These are phyloP conservation scores for Raddia distichophylla DNA, from an alignment of 176 grass and related monocot genomes.

Conservation along the genomic window DNA sequence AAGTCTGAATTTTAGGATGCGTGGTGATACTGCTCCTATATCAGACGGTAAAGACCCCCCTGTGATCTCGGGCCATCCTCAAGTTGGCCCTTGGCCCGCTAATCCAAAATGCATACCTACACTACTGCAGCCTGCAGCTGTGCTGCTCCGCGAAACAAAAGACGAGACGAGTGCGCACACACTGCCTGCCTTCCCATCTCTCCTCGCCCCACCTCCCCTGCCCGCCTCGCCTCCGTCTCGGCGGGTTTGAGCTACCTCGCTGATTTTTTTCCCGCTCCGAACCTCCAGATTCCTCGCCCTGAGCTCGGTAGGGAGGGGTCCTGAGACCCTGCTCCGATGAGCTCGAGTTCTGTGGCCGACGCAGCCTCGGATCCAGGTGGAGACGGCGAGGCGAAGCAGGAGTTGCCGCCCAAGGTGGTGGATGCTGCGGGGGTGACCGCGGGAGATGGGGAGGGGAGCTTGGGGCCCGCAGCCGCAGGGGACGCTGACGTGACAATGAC, in stretches of 20 bases:
- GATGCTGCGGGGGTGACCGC: not conserved
- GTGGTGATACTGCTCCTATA: not conserved
- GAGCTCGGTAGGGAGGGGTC: not conserved
- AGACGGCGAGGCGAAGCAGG: conserved; percentile 35
- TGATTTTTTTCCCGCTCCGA: conserved; percentile 18
- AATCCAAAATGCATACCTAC: not conserved
- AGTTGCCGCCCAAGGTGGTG: not conserved
- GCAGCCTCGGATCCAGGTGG: conserved; percentile 52
- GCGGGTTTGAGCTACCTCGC: conserved; percentile 38
- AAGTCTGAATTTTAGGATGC: too few relatives aligned
- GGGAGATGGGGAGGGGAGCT: not conserved
- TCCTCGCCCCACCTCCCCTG: not conserved
- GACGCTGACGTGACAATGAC: conserved; percentile 36
- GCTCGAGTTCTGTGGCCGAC: conserved; percentile 38
- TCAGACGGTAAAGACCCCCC: not conserved
- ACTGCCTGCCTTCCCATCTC: conserved; percentile 11
- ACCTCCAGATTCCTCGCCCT: conserved; percentile 29
- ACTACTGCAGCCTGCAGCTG: not conserved
- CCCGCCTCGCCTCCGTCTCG: not conserved
- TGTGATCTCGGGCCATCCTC: not conserved
- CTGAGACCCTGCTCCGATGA: conserved; percentile 35
- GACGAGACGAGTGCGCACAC: conserved; percentile 12
- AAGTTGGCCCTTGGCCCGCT: not conserved
- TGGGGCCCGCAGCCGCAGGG: not conserved
- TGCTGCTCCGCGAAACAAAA: not conserved